Base-by-base conservation (phyloP, 2,329 filamentous ascomycete species). In the Cadophora luteo-olivacea region DNA sequence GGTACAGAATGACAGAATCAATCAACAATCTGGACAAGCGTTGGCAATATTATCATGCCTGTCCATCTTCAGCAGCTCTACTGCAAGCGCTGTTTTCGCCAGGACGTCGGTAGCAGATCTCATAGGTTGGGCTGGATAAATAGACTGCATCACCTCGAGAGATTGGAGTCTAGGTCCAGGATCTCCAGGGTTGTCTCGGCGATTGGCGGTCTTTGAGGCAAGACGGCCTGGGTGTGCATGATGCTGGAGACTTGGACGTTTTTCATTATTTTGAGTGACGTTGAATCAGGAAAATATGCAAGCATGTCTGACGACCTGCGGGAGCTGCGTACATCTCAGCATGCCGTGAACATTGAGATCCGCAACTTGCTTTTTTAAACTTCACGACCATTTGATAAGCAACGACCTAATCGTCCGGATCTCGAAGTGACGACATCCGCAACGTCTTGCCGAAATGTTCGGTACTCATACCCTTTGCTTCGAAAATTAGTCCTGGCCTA, bases 171-270 rank as follows among this genome's bases (percentile, higher is more conserved):
- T 22, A 22, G 45, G n/a, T 22, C 45, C 45, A 25, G 1, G 36
- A 60, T 60, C 22, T 25, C 19, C 57, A 45, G 14, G 33, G 33
- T 38, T 55, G 36, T 60, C 41, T 41, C 57, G 57, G 57, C 57
- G 57, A 60, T 41, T 60, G 33, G 57, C 33, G 33, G 32, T 5
- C 14, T 45, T 0, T 45, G 14, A 60, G 22, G 14, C 52, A 55
- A 2, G 29, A 29, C 29, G 29, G 29, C 29, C 29, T 29, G 29
- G 29, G 3, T 29, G 41, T 19, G 33, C 57, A 60, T 38, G 36
- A 60, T 60, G 22, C 36, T 45, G n/a, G 9, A 24, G 36, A 8
- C 22, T 33, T 58, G 11, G 14, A 25, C 0, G 7, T 60, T 25
- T 25, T 38, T 41, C n/a, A 9, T 9, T 24, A 4, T 38, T n/a